phyloP scores from a whole-genome alignment of 495 filamentous ascomycete genomes.

The Xeromyces bisporus region DNA sequence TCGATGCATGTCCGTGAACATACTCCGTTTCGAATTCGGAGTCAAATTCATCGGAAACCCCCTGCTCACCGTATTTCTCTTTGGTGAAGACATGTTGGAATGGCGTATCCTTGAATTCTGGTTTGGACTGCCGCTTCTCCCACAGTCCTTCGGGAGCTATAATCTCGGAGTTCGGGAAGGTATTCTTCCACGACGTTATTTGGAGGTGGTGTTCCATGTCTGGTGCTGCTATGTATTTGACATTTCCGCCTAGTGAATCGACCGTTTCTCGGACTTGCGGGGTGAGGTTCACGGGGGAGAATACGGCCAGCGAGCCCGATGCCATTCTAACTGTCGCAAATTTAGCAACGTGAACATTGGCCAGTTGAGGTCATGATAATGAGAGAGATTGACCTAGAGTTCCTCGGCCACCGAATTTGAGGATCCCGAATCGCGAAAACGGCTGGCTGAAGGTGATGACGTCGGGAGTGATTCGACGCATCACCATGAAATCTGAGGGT shows the following conservation, averaged over 20 bases:
- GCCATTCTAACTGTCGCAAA: conserved; percentile 47
- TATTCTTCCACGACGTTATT: conserved; percentile 63
- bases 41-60: conserved; percentile 64
- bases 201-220: conserved; percentile 93
- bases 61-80: conserved; percentile 30
- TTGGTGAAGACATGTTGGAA: conserved; percentile 54
- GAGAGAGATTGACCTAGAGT: conserved; percentile 46
- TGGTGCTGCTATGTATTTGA: conserved; percentile 70
- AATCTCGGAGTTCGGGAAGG: conserved; percentile 60
- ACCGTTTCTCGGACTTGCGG: conserved; percentile 55
- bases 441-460: conserved; percentile 72
- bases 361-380: conserved; percentile 1
- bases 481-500: conserved; percentile 67
- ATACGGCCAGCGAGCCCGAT: conserved; percentile 66
- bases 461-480: conserved; percentile 62
- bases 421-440: conserved; percentile 61
- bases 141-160: conserved; percentile 73
- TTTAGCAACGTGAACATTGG: not conserved
- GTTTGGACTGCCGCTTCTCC: conserved; percentile 58
- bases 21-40: conserved; percentile 75
- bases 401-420: conserved; percentile 74
- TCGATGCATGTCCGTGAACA: conserved; percentile 61
- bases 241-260: conserved; percentile 44
- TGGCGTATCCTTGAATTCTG: conserved; percentile 47
- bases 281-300: conserved; percentile 77